phyloP scores from a whole-genome alignment of 2,329 filamentous ascomycete genomes.

The Penicillium verrucosum region DNA sequence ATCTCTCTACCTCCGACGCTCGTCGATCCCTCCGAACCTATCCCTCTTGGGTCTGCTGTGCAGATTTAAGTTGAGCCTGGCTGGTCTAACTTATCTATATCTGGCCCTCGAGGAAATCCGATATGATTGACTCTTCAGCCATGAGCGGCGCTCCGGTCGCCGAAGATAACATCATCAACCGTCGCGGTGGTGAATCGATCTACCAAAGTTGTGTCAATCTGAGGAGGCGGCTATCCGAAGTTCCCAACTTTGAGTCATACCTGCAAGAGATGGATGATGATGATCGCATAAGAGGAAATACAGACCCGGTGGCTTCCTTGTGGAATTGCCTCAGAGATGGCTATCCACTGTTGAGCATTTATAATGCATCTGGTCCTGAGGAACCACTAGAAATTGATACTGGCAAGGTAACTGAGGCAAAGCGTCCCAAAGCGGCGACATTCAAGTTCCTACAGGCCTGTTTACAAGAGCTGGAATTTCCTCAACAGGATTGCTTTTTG shows the following conservation, averaged over 20 bases:
- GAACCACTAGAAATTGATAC: constrained; percentile 67
- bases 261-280: constrained; percentile 69
- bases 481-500: constrained; percentile 81
- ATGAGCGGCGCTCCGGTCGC: constrained; percentile 52
- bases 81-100: constrained; percentile 21
- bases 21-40: constrained; percentile 20
- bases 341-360: constrained; percentile 79
- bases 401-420: constrained; percentile 61
- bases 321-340: constrained; percentile 86
- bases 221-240: constrained; percentile 74
- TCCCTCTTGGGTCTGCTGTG: constrained; percentile 30
- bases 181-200: constrained; percentile 88
- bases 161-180: constrained; percentile 94
- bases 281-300: constrained; percentile 58
- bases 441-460: constrained; percentile 93
- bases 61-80: constrained; percentile 30
- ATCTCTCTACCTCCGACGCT: constrained; percentile 25
- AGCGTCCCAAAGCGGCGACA: constrained; percentile 79
- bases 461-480: constrained; percentile 74
- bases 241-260: constrained; percentile 77
- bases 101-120: constrained; percentile 19
- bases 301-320: constrained; percentile 82
- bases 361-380: constrained; percentile 75
- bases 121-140: constrained; percentile 37
- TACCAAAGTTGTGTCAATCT: constrained; percentile 93